These are phyloP conservation scores for Luffa acutangula DNA, from an alignment of 306 rosid genomes.

Conservation along the genomic window DNA sequence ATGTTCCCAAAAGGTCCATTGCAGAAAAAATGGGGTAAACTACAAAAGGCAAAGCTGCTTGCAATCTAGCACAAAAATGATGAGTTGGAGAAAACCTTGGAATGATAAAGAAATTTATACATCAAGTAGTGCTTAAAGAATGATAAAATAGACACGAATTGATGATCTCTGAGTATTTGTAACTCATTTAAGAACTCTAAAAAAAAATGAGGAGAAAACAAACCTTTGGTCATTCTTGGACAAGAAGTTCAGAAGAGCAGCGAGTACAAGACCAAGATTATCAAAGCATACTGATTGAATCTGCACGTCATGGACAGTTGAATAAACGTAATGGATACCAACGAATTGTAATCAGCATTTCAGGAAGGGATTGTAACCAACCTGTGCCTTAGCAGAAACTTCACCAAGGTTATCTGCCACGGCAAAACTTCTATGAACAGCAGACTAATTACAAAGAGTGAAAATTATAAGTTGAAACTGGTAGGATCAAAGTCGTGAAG, in stretches of 20 bases:
- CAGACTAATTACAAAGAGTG: slow-evolving; percentile 40
- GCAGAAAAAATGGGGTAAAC: slow-evolving; percentile 71
- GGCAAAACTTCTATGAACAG: slow-evolving; percentile 93
- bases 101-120: not conserved
- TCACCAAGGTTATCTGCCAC: slow-evolving; percentile 81
- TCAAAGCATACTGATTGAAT: slow-evolving; percentile 96
- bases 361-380: slow-evolving; percentile 9
- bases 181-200: not conserved
- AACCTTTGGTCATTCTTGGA: slow-evolving; percentile 54
- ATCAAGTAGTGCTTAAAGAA: not conserved
- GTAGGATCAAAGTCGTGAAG: not conserved
- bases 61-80: slow-evolving; percentile 34
- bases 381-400: slow-evolving; percentile 96
- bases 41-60: slow-evolving; percentile 45
- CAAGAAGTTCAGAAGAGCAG: slow-evolving; percentile 54
- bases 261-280: slow-evolving; percentile 76
- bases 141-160: not conserved
- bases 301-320: slow-evolving; percentile 28
- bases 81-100: slow-evolving; percentile 25
- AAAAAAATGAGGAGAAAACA: not conserved
- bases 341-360: not conserved
- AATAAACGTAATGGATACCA: not conserved
- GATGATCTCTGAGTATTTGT: not conserved
- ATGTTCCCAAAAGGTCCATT: slow-evolving; percentile 77
- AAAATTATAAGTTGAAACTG: slow-evolving; percentile 11